phyloP scores from a whole-genome alignment of 176 grass and related monocot genomes.

The Musa acuminata region DNA sequence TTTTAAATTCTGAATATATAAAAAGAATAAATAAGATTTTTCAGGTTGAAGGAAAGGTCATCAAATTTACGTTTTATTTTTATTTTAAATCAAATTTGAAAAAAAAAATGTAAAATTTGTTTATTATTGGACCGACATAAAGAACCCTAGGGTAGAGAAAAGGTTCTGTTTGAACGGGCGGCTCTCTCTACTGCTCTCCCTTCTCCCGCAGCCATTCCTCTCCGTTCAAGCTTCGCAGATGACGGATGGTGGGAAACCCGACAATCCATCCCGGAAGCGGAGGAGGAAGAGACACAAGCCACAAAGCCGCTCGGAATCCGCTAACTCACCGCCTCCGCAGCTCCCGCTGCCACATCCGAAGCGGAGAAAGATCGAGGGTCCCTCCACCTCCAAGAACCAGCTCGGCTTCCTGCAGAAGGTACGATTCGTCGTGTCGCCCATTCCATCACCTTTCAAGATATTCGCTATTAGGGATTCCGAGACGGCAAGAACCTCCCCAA shows the following conservation, averaged over 20 bases:
- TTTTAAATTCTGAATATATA: too few species aligned
- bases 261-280: background rate
- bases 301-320: background rate
- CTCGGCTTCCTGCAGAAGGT: conserved; percentile 14
- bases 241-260: background rate
- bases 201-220: background rate
- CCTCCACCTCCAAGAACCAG: conserved; percentile 2
- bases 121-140: background rate
- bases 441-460: background rate
- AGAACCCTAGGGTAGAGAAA: background rate
- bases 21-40: too few species aligned
- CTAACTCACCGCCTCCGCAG: background rate
- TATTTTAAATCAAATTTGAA: too few species aligned
- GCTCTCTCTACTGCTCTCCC: background rate
- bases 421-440: background rate
- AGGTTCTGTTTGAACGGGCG: background rate
- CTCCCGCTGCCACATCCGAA: conserved; percentile 4
- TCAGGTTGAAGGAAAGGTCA: too few species aligned
- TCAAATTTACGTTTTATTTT: too few species aligned
- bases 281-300: background rate
- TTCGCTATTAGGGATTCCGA: background rate
- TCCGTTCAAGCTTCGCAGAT: background rate
- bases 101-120: too few species aligned
- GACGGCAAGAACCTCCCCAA: background rate
- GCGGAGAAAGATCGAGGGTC: background rate